Evolutionary conservation across 768 basidiomycete genomes (phyloP), one percentile per base, ranked within the genome.

Genomic region (Phaeotremella skinneri): DNA sequence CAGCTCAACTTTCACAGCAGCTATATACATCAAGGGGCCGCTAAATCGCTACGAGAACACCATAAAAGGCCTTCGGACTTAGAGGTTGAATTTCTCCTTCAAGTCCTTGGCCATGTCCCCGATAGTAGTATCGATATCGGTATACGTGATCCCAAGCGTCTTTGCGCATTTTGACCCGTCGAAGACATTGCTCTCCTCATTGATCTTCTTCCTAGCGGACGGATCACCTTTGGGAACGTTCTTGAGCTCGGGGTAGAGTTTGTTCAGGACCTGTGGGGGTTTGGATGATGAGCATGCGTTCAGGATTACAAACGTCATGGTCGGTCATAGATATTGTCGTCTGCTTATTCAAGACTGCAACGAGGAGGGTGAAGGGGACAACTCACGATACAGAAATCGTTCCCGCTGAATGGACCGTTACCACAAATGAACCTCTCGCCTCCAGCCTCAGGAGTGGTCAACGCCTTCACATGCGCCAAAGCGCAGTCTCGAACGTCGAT

Each of bases 391-490:
- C 66, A 69, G 57, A 72, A 68, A 32, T 77, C 77, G 58, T 78
- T 72, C 2, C 68, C 69, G 52, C 55, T 68, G 63, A 72, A 66
- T 0, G 72, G 62, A 1, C 73, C 78, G 30, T 56, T 76, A n/a
- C 73, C 75, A 39, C 83, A 62, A 66, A 87, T 80, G 66, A 87
- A 81, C 31, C 87, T 78, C 55, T 87, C 79, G 1, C 83, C 83
- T 2, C 81, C 82, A 0, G 85, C 85, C 2, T 78, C 80, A 26
- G 80, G 78, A 50, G 79, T 81, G 53, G 80, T 79, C 21, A 89
- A 71, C 3, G 84, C 83, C 4, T 77, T 70, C 0, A 80, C 79
- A 64, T 87, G 85, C 0, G 82, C 84, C 16, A 77, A 72, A 0
- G 82, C 84, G 69, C 67, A 57, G 55, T 65, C 62, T 25, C 69